Evolutionary conservation across 495 filamentous ascomycete species (phyloP).

Genomic region (Haplographium delicatum): DNA sequence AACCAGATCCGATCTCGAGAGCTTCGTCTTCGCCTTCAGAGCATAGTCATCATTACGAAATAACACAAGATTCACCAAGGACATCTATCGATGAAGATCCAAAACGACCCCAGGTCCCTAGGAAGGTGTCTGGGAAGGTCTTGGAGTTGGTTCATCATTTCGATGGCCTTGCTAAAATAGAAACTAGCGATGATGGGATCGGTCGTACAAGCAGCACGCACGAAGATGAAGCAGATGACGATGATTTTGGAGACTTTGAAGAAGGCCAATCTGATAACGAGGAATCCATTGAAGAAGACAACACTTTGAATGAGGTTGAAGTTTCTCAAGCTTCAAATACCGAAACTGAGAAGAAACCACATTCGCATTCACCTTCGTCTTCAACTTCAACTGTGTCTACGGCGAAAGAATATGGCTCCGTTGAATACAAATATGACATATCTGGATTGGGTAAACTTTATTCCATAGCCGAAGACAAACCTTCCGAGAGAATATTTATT

Average conservation of each 20-base stretch:
- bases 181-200: constrained; percentile 10
- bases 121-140: constrained; percentile 34
- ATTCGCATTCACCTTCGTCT: background rate
- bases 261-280: constrained; percentile 24
- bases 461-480: constrained; percentile 2
- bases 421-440: constrained; percentile 33
- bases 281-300: background rate
- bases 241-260: constrained; percentile 47
- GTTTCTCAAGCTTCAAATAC: constrained; percentile 14
- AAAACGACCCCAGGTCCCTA: constrained; percentile 24
- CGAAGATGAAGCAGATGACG: constrained; percentile 33
- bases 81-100: constrained; percentile 50
- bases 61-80: constrained; percentile 43
- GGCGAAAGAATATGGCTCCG: constrained; percentile 30
- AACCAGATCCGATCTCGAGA: too few relatives aligned
- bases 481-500: constrained; percentile 18
- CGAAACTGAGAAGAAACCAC: background rate
- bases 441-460: constrained; percentile 42
- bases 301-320: too few relatives aligned
- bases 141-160: constrained; percentile 44
- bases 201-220: background rate
- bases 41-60: constrained; percentile 34
- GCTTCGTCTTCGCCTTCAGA: constrained; percentile 37
- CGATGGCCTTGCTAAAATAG: constrained; percentile 37
- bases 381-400: constrained; percentile 2